Percentiles rank a stretch among this genome's conserved stretches.
Conservation (phyloP, 2,329 filamentous ascomycete species). For the Sclerotinia borealis region DNA sequence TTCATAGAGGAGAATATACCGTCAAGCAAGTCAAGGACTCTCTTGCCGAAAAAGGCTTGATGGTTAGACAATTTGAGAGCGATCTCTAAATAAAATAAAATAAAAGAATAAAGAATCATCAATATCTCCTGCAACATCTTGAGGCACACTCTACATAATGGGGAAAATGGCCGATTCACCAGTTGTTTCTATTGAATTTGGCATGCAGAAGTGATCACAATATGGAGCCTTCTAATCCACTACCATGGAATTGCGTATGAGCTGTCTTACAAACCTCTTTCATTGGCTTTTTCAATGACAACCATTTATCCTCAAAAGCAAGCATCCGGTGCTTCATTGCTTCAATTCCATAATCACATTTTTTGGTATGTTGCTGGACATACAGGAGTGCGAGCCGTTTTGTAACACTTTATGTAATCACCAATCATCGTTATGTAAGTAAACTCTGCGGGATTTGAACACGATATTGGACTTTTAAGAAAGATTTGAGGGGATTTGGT, state of each 20-base stretch:
- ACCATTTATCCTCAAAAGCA: no score
- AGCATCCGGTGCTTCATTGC: no score
- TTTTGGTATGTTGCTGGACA: background rate
- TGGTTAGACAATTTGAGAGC: slow-evolving; percentile 71
- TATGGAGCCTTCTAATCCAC: no score
- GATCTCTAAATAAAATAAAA: slow-evolving; percentile 14
- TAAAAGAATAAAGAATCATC: background rate
- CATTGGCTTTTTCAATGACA: no score
- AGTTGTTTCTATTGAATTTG: background rate
- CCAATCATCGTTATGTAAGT: background rate
- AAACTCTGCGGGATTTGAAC: background rate
- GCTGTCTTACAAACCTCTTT: no score
- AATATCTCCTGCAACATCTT: background rate
- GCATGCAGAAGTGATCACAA: no score
- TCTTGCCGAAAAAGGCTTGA: slow-evolving; percentile 61
- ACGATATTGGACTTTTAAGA: background rate
- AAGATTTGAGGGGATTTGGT: background rate
- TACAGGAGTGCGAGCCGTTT: background rate
- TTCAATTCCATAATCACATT: no score
- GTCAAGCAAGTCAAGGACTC: slow-evolving; percentile 90
- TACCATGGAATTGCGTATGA: no score
- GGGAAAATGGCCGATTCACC: no score
- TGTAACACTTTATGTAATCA: background rate
- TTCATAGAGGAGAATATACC: slow-evolving; percentile 91
- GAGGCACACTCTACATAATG: background rate